Base-by-base conservation (phyloP, 1,284 basidiomycete species). In the Apiotrichum brassicae region DNA sequence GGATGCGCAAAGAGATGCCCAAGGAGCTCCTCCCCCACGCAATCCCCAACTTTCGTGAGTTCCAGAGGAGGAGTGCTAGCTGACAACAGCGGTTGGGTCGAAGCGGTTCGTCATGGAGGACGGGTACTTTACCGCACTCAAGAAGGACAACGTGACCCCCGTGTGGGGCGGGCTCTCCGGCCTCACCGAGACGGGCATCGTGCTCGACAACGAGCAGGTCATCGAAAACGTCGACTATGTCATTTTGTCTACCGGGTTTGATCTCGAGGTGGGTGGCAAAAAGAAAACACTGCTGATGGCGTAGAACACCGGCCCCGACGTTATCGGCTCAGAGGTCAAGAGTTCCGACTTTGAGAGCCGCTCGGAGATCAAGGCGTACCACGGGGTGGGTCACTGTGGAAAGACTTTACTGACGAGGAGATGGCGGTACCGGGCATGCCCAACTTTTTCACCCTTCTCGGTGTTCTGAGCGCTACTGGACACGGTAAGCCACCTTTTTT, bases 21-120 rank as follows among this genome's bases (percentile, higher is more conserved):
- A 35, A 41, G 14, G 51, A 57, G 16, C 37, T 47, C 13, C 46
- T 48, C 14, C 51, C 54, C 12, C 40, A 30, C 7, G 48, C 60
- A 12, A 49, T 58, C 5, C 62, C 62, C 11, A 44, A 33, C 11
- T 64, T 58, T 47, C 56, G 62, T 61, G 28, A 24, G 37, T 48
- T 35, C 6, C 9, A 23, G 22, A 11, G 18, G 8, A 12, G 13
- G 20, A 12, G 18, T 13, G 12, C n/a, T 13, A n/a, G 13, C 42
- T 44, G 16, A 45, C 19, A 8, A 45, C 19, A 8, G n/a, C 33
- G 61, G 56, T 55, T 23, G 61, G 59, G 4, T 57, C 53, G 13
- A 62, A 62, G 40, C 53, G 63, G 19, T 34, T 47, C 16, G 44
- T 61, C 38, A 46, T 61, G 18, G 38, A 49, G 30, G 63, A 64